These are phyloP conservation scores for Aspergillus kassunensis DNA, from an alignment of 495 filamentous ascomycete species.

Conservation along the genomic window DNA sequence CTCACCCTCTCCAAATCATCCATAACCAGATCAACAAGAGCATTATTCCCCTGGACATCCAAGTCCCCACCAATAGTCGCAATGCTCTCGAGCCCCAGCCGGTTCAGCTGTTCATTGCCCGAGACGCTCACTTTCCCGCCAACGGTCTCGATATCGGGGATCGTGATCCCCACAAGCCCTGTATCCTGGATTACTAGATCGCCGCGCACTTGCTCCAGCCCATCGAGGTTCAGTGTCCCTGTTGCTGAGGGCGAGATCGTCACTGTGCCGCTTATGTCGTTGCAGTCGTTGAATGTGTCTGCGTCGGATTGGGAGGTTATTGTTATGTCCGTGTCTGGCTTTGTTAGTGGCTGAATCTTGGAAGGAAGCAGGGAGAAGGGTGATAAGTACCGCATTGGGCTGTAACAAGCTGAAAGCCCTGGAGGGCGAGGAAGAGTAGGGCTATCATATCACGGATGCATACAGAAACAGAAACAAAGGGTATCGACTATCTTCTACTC, in stretches of 20 bases:
- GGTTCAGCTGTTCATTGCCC: constrained; percentile 18
- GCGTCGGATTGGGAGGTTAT: constrained; percentile 31
- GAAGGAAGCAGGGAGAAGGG: not conserved
- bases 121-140: constrained; percentile 21
- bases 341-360: not conserved
- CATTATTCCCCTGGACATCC: constrained; percentile 21
- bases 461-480: too few species aligned
- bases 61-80: constrained; percentile 15
- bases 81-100: constrained; percentile 14
- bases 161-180: constrained; percentile 17
- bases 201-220: constrained; percentile 25
- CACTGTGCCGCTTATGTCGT: constrained; percentile 24
- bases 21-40: constrained; percentile 19
- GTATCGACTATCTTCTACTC: too few species aligned
- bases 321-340: constrained; percentile 22
- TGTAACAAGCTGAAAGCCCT: not conserved
- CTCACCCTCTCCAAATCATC: constrained; percentile 25
- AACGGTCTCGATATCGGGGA: constrained; percentile 24
- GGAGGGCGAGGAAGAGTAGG: not conserved
- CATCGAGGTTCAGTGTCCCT: constrained; percentile 24
- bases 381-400: constrained; percentile 5
- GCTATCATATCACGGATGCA: constrained; percentile 6
- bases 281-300: constrained; percentile 21
- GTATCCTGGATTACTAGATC: constrained; percentile 20
- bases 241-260: constrained; percentile 21